phyloP scores from a whole-genome alignment of 108 stramenopile species.

The Conticribra guillardii region DNA sequence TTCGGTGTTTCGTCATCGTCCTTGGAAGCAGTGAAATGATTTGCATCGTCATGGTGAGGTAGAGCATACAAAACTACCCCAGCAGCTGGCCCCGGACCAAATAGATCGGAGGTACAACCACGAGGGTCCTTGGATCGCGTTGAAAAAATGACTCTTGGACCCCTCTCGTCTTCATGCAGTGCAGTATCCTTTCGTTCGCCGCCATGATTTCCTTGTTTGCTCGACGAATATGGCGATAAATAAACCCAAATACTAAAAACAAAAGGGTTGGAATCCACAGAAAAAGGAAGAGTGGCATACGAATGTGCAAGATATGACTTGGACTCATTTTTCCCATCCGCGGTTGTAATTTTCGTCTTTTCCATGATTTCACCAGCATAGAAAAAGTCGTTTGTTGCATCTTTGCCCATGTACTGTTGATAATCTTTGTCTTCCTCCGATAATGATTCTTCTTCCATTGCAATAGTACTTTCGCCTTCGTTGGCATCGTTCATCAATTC shows the following conservation, averaged over 20 bases:
- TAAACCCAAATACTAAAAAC: slow-evolving; percentile 40
- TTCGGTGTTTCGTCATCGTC: slow-evolving; percentile 6
- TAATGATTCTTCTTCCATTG: background rate
- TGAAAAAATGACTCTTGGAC: slow-evolving; percentile 35
- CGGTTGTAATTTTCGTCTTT: background rate
- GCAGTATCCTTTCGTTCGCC: background rate
- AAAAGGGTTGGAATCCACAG: slow-evolving; percentile 32
- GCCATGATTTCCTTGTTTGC: background rate
- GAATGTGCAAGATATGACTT: slow-evolving; percentile 24
- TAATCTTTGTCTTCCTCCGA: slow-evolving; percentile 3
- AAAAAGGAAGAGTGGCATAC: slow-evolving; percentile 34
- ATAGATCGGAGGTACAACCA: slow-evolving; percentile 37
- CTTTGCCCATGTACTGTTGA: slow-evolving; percentile 33
- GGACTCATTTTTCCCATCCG: background rate
- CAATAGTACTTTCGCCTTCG: background rate
- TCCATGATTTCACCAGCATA: slow-evolving; percentile 21
- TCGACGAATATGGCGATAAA: slow-evolving; percentile 11
- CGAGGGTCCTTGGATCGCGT: slow-evolving; percentile 9
- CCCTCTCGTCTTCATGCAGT: slow-evolving; percentile 1
- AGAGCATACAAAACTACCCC: slow-evolving; percentile 42
- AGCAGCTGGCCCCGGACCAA: slow-evolving; percentile 7
- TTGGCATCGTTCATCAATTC: too few relatives aligned
- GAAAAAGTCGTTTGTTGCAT: slow-evolving; percentile 43
- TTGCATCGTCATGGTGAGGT: slow-evolving; percentile 10
- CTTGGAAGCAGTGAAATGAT: background rate